phyloP scores from a whole-genome alignment of 257 asterid species.

The Phtheirospermum japonicum region DNA sequence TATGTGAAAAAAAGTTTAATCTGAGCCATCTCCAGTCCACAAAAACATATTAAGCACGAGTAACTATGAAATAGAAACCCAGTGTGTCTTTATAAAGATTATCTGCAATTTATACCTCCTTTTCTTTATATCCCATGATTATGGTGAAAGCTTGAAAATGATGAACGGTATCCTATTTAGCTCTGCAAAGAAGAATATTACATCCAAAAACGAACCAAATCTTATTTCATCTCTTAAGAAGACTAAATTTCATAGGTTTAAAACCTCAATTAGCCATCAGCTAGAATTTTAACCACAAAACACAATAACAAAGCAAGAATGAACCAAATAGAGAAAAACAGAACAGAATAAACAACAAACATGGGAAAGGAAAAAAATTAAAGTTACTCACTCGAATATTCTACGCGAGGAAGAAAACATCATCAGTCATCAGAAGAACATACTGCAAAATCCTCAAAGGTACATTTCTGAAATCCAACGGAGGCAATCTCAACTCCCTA shows the following conservation, averaged over 20 bases:
- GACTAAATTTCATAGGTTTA: background rate
- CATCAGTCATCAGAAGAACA: conserved; percentile 65
- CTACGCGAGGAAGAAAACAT: conserved; percentile 55
- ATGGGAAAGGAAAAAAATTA: background rate
- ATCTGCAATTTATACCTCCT: conserved; percentile 1
- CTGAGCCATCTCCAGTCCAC: too few relatives aligned
- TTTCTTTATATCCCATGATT: background rate
- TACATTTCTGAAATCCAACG: conserved; percentile 47
- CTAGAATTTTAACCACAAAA: too few relatives aligned
- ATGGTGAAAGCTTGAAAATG: conserved; percentile 17
- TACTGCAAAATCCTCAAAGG: conserved; percentile 72
- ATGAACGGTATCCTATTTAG: conserved; percentile 2
- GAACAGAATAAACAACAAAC: conserved; percentile 3
- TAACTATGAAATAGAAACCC: background rate
- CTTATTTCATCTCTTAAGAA: background rate
- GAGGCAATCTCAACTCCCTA: conserved; percentile 57
- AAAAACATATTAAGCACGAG: too few relatives aligned
- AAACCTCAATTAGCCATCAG: too few relatives aligned
- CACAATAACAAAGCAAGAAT: too few relatives aligned
- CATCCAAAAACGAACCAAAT: conserved; percentile 6
- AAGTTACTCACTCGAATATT: conserved; percentile 28
- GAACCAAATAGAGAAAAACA: conserved; percentile 1
- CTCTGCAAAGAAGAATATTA: conserved; percentile 8
- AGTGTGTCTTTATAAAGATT: background rate
- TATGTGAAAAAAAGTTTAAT: too few relatives aligned